Base-by-base conservation (phyloP, 2,329 filamentous ascomycete genomes). In the Dryadomyces sulphureus region DNA sequence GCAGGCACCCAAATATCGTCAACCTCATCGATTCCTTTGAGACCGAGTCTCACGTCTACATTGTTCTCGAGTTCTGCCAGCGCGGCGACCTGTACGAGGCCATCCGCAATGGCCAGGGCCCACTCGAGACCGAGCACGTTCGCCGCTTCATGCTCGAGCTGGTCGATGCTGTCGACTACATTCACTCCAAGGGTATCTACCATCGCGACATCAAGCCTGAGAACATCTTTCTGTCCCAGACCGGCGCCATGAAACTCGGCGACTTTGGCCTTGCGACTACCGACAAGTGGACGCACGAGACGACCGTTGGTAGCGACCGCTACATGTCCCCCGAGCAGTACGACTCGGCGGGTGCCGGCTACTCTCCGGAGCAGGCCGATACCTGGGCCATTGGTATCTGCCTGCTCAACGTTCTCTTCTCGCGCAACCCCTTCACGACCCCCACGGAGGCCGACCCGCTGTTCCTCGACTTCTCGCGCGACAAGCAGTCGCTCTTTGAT, bases 241-340 rank as follows among this genome's bases (percentile, higher is more conserved):
- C 82, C 54, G 90, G 90, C 45, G 75, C 81, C 35, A 84, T 96
- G 84, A 98, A 98, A 68, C 79, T 98, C 32, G 92, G 92, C 57
- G 92, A 98, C 64, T 94, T 96, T 61, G 92, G 92, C 46, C 72
- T 98, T 52, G 89, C 89, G 44, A 95, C 90, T 11, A 84, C 79
- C 7, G 87, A 94, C 50, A 72, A 79, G 55, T 94, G 87, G 88
- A 93, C 86, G 21, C 84, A 84, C 56, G 92, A 98, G 69, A 81
- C 83, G 52, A 92, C 85, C 51, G 92, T 98, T 41, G 92, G 92
- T 54, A 96, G 92, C 61, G 92, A 98, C 61, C 87, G 92, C 47
- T 98, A 98, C 68, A 98, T 98, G 92, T 89, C 92, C 47, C 92
- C 92, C 5, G 92, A 98, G 65, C 92, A 98, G 64, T 96, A 92